phyloP scores from a whole-genome alignment of 306 rosid species.

The Prunus padus region DNA sequence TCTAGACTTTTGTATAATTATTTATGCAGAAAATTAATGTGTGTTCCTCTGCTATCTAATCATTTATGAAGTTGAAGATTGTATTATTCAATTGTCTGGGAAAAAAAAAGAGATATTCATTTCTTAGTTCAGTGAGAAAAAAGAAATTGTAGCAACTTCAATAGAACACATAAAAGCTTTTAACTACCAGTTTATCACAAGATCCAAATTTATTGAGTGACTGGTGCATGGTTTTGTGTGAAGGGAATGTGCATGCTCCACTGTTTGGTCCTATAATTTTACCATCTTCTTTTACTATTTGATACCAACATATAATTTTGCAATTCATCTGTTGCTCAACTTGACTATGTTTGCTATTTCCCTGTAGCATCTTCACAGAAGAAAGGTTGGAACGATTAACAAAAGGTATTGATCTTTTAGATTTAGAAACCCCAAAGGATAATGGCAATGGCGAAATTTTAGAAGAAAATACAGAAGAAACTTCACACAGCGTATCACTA shows the following conservation, averaged over 20 bases:
- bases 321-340: slow-evolving; percentile 21
- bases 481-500: slow-evolving; percentile 37
- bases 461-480: slow-evolving; percentile 48
- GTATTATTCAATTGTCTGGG: background rate
- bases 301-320: background rate
- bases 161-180: background rate
- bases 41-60: background rate
- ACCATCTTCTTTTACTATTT: background rate
- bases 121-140: background rate
- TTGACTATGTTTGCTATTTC: slow-evolving; percentile 34
- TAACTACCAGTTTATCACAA: background rate
- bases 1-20: background rate
- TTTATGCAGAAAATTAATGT: background rate
- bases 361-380: slow-evolving; percentile 88
- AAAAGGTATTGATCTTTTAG: slow-evolving; percentile 57
- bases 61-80: background rate
- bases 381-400: slow-evolving; percentile 90
- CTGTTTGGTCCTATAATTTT: background rate
- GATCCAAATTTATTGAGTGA: background rate
- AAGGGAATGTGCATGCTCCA: background rate
- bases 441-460: slow-evolving; percentile 31
- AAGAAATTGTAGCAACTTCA: background rate
- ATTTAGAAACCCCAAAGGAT: slow-evolving; percentile 51
- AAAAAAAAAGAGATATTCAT: background rate
- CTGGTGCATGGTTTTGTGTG: background rate